phyloP scores from a whole-genome alignment of 495 filamentous ascomycete species.

The Ramalina intermedia region DNA sequence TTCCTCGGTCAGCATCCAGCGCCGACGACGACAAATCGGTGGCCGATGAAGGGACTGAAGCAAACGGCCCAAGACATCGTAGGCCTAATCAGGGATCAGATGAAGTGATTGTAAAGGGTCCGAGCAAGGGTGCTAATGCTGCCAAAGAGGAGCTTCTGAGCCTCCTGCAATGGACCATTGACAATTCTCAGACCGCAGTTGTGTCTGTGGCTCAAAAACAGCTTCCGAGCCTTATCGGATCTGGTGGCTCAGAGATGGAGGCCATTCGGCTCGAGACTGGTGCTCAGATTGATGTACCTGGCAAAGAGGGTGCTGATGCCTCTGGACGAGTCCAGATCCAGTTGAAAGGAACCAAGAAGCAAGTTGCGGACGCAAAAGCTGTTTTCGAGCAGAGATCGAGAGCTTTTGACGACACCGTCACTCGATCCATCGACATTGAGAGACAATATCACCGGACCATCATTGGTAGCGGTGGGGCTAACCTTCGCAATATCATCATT shows the following conservation, averaged over 20 bases:
- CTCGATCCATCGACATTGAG: constrained; percentile 71
- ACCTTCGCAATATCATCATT: constrained; percentile 72
- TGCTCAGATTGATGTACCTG: constrained; percentile 80
- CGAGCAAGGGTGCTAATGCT: constrained; percentile 78
- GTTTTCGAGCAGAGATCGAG: constrained; percentile 68
- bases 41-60: constrained; percentile 56
- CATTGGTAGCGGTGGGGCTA: constrained; percentile 74
- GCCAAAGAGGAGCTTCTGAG: constrained; percentile 81
- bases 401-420: constrained; percentile 74
- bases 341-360: constrained; percentile 77
- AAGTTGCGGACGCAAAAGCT: constrained; percentile 82
- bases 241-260: constrained; percentile 80
- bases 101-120: constrained; percentile 82
- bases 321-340: constrained; percentile 63
- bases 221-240: constrained; percentile 77
- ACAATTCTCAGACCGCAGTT: constrained; percentile 62
- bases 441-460: constrained; percentile 81
- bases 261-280: constrained; percentile 68
- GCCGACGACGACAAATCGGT: constrained; percentile 49
- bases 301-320: constrained; percentile 44
- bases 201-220: constrained; percentile 80
- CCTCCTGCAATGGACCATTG: constrained; percentile 71
- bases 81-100: constrained; percentile 64
- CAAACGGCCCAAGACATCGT: constrained; percentile 40
- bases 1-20: constrained; percentile 54